Percentiles rank a stretch among this genome's conserved stretches.
phyloP scores from a whole-genome alignment of 495 filamentous ascomycete genomes.

The Penicillium maclennaniae region DNA sequence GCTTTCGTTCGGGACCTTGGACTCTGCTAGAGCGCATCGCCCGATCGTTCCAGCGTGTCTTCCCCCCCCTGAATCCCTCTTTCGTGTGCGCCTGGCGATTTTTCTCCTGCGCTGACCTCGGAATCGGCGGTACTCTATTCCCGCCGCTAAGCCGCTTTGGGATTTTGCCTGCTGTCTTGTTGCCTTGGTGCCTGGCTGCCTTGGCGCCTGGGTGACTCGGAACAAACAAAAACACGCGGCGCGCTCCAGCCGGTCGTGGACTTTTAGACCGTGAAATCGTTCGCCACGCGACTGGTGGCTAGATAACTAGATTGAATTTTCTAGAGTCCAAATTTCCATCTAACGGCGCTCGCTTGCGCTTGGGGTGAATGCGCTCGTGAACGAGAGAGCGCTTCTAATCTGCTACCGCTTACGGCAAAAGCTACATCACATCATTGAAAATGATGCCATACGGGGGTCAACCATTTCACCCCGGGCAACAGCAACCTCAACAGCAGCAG shows the following conservation, averaged over 20 bases:
- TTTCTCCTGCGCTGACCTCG: conserved; percentile 23
- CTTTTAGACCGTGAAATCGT: conserved; percentile 6
- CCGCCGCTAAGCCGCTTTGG: conserved; percentile 27
- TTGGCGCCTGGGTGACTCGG: conserved; percentile 15
- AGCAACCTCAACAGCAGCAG: conserved; percentile 26
- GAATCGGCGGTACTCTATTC: conserved; percentile 17
- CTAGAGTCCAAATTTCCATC: not conserved
- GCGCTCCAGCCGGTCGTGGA: conserved; percentile 20
- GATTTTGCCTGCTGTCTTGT: not conserved
- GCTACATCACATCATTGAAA: conserved; percentile 16
- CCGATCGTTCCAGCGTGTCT: conserved; percentile 6
- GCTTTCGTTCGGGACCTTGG: conserved; percentile 3
- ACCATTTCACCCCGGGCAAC: conserved; percentile 30
- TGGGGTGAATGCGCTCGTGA: not conserved
- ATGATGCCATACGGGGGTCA: conserved; percentile 37
- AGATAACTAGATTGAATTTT: conserved; percentile 2
- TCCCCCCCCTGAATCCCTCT: conserved; percentile 23
- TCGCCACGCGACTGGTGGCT: conserved; percentile 2
- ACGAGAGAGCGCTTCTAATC: conserved; percentile 9
- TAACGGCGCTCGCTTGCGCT: conserved; percentile 18
- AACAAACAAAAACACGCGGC: conserved; percentile 34
- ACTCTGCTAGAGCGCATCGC: conserved; percentile 1
- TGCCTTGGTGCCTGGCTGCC: conserved; percentile 7
- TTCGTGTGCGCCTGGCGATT: conserved; percentile 21
- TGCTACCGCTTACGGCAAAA: conserved; percentile 19